Conservation (phyloP, 2,329 filamentous ascomycete genomes). For the Emericellopsis atlantica region DNA sequence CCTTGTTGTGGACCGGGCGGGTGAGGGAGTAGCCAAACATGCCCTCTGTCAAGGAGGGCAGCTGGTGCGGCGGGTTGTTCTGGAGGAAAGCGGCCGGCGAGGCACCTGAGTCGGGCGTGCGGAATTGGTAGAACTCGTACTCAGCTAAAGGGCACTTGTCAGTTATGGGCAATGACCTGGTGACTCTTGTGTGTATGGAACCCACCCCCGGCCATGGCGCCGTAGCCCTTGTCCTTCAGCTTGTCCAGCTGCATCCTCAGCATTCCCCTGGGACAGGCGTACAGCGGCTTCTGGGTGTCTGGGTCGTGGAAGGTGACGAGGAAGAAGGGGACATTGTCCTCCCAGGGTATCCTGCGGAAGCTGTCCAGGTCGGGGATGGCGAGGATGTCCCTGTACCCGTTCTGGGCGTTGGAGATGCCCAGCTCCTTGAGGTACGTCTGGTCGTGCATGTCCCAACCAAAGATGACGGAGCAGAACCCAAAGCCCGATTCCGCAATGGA, state of each 20-base stretch:
- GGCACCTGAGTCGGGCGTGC: slow-evolving; percentile 47
- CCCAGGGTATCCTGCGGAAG: slow-evolving; percentile 83
- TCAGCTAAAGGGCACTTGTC: slow-evolving; percentile 46
- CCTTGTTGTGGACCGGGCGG: slow-evolving; percentile 76
- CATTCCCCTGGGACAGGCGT: slow-evolving; percentile 68
- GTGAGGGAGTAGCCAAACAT: slow-evolving; percentile 95
- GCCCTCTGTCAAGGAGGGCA: slow-evolving; percentile 75
- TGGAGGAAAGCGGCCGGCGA: slow-evolving; percentile 64
- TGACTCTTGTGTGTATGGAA: slow-evolving; percentile 5
- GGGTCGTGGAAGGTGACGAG: slow-evolving; percentile 75
- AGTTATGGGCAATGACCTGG: background rate
- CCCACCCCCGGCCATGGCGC: slow-evolving; percentile 81
- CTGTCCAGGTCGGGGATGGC: slow-evolving; percentile 67
- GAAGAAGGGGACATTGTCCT: slow-evolving; percentile 76
- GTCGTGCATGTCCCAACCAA: slow-evolving; percentile 97
- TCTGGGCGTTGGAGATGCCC: slow-evolving; percentile 77
- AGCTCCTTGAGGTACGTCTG: slow-evolving; percentile 78
- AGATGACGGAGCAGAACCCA: slow-evolving; percentile 88
- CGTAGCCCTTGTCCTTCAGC: slow-evolving; percentile 55
- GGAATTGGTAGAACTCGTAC: slow-evolving; percentile 92
- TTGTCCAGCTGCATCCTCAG: slow-evolving; percentile 57
- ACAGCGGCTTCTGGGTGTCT: slow-evolving; percentile 57
- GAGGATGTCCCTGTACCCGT: slow-evolving; percentile 78
- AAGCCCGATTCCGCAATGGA: slow-evolving; percentile 72
- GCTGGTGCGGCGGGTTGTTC: slow-evolving; percentile 57